Conservation (phyloP, 2,329 filamentous ascomycete genomes). For the Colletotrichum sidae region DNA sequence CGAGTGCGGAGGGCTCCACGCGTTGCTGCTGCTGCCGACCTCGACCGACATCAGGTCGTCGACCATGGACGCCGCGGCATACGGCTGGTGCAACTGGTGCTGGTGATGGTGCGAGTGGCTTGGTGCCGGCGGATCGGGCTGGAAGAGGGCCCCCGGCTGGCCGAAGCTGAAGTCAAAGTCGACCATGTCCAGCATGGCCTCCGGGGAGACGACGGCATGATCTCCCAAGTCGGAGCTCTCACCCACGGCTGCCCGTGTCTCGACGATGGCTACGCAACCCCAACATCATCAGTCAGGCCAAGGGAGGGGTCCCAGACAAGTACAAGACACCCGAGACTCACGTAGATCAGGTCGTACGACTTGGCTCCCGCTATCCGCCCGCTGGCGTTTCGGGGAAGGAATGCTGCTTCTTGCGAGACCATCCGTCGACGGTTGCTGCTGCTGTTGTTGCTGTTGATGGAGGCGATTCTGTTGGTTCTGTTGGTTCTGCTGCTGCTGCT, state of each 20-base stretch:
- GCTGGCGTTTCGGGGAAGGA: constrained; percentile 52
- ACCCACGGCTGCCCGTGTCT: constrained; percentile 23
- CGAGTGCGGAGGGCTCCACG: constrained; percentile 35
- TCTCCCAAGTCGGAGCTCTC: constrained; percentile 36
- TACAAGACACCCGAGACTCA: constrained; percentile 44
- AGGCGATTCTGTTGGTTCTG: constrained; percentile 48
- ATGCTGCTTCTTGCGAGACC: constrained; percentile 23
- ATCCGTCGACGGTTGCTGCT: constrained; percentile 9
- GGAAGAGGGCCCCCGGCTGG: constrained; percentile 45
- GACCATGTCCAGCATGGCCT: constrained; percentile 45
- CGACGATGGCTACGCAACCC: constrained; percentile 31
- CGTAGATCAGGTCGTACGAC: constrained; percentile 50
- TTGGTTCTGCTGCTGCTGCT: not conserved
- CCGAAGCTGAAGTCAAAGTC: constrained; percentile 52
- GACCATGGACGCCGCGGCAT: constrained; percentile 16
- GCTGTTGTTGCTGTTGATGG: constrained; percentile 50
- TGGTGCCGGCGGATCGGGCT: constrained; percentile 12
- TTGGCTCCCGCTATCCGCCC: constrained; percentile 48
- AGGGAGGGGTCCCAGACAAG: constrained; percentile 18
- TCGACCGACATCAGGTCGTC: constrained; percentile 28
- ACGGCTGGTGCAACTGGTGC: constrained; percentile 47
- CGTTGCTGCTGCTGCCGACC: constrained; percentile 17
- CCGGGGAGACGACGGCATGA: constrained; percentile 44
- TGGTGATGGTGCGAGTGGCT: constrained; percentile 34
- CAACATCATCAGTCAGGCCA: constrained; percentile 26